Evolutionary conservation across 768 basidiomycete genomes (phyloP).

Genomic region (Leucogyrophana mollusca): DNA sequence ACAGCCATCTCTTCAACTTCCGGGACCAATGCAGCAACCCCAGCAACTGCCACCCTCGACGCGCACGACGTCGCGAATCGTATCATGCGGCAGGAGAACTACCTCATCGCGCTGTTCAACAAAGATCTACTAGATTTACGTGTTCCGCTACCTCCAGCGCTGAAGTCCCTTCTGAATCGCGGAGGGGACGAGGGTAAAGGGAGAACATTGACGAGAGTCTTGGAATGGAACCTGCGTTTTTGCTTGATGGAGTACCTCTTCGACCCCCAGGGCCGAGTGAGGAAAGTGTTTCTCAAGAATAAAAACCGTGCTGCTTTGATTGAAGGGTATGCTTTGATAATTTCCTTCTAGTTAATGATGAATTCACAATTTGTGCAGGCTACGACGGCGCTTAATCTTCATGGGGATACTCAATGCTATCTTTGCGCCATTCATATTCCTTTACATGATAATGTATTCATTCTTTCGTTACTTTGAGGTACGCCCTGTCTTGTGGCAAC

Average conservation of each 20-base stretch:
- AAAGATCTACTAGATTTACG: slow-evolving; percentile 91
- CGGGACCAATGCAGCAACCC: slow-evolving; percentile 51
- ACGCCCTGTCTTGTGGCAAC: slow-evolving; percentile 23
- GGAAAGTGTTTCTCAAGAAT: slow-evolving; percentile 88
- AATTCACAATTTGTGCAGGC: slow-evolving; percentile 38
- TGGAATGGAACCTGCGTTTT: slow-evolving; percentile 97
- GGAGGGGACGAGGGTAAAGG: slow-evolving; percentile 59
- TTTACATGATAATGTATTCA: slow-evolving; percentile 96
- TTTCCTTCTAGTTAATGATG: slow-evolving; percentile 1
- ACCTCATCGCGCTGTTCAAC: slow-evolving; percentile 96
- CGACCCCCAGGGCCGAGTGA: slow-evolving; percentile 83
- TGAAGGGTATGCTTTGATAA: slow-evolving; percentile 61
- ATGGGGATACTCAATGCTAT: slow-evolving; percentile 96
- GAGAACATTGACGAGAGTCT: slow-evolving; percentile 78
- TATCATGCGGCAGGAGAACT: slow-evolving; percentile 98
- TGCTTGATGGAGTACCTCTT: slow-evolving; percentile 96
- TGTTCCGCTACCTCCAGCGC: slow-evolving; percentile 67
- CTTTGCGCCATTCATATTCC: slow-evolving; percentile 94
- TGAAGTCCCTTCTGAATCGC: slow-evolving; percentile 50
- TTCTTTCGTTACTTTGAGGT: slow-evolving; percentile 99
- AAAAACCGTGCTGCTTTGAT: slow-evolving; percentile 77
- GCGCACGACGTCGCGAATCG: slow-evolving; percentile 98
- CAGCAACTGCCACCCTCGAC: slow-evolving; percentile 84
- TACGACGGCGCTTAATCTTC: slow-evolving; percentile 86
- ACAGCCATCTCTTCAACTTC: slow-evolving; percentile 77